Base-by-base conservation (phyloP, 805 yeast genomes). In the Blastobotrys peoriensis region DNA sequence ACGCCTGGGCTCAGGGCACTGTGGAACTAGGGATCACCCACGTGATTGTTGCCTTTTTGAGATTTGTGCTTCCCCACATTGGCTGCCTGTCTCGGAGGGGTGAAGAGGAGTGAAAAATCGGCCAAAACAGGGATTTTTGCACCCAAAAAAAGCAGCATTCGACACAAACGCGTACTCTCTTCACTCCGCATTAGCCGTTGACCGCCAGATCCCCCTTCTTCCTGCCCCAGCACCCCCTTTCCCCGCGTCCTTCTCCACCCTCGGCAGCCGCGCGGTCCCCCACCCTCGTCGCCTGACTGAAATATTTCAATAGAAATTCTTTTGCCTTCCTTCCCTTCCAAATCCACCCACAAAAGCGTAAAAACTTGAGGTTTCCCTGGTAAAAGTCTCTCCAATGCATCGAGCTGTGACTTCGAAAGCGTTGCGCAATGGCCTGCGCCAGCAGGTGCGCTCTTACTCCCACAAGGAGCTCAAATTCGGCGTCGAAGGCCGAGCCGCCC, bases 381-480 rank as follows among this genome's bases (percentile, higher is more conserved):
- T 27, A 15, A 15, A 15, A 28, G 9, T 17, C 20, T 5, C 9
- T 36, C 16, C 40, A 41, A 34, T 41, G 40, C 44, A 41, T n/a
- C 33, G 44, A 22, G 40, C 34, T 15, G 16, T 36, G 23, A 23
- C 40, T 19, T 16, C 16, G 19, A 34, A 34, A 18, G 37, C 19
- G 20, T 10, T 19, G 16, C 37, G 19, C 20, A 16, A 16, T 10
- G 37, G 35, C 33, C 38, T 25, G 17, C 36, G 16, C 48, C 54
- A 55, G 20, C 53, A 53, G 39, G 53, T 64, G 44, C 66, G 70
- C 44, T 43, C 49, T 50, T 61, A 58, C 52, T 61, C 67, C 36
- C 95, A 89, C 79, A 93, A 93, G 71, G 97, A 91, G 65, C 76
- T 91, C 63, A 87, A 85, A 70, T 93, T 93, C 63, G 97, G 98